Evolutionary conservation across 768 basidiomycete genomes (phyloP), one percentile per base, ranked within the genome.

Genomic region (Panellus pusillus): DNA sequence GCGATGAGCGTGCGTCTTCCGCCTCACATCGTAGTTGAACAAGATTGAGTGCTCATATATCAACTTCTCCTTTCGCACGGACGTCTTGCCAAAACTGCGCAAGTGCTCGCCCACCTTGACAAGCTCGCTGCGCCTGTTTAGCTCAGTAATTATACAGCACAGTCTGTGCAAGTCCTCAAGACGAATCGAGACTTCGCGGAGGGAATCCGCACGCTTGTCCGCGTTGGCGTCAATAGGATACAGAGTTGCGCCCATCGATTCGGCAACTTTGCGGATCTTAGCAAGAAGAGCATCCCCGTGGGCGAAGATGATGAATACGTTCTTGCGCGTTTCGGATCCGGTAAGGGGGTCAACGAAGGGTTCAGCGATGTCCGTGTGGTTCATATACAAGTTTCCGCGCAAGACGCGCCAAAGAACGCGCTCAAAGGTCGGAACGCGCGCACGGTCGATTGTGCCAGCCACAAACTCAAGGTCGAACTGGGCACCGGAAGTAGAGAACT

Each of bases 261-360:
- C 96, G 24, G 95, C 90, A 49, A 99, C 91, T 70, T 94, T 98
- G 68, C 95, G 91, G 66, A 99, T 98, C 80, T 98, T 99, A 58
- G 91, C 81, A 27, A 99, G 83, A 18, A 98, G 77, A 17, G 89
- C 86, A 36, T 91, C 87, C 15, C 97, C 97, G 62, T 99, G 95
- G 0, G 97, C 97, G 63, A 99, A 99, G 67, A 99, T 98, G 74
- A 99, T 96, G 76, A 99, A 99, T 37, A 98, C 97, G 64, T 98
- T 94, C 81, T 98, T 99, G 75, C 90, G 84, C 18, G 89, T 90
- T 74, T 95, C 91, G 17, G 73, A 75, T 32, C 87, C 89, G 0
- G 91, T 91, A 18, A 77, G 79, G 13, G 94, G 89, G 66, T 98
- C 93, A 52, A 93, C 79, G 64, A 98, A 97, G 6, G 93, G 89